Conservation (phyloP, 768 basidiomycete genomes). For the Auriscalpium vulgare region DNA sequence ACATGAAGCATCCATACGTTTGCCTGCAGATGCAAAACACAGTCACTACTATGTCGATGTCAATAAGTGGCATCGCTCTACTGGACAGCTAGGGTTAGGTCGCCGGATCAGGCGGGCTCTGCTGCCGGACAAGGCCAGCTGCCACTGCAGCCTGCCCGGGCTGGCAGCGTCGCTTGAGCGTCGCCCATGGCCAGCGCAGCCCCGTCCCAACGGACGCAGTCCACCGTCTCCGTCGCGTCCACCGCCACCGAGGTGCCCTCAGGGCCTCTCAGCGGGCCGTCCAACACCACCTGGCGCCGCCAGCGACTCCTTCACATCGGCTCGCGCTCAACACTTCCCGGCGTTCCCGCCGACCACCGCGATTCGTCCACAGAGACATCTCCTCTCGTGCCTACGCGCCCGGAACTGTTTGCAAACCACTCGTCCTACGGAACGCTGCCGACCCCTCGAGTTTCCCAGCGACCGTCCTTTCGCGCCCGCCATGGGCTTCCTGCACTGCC, state of each 20-base stretch:
- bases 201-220: too few species aligned
- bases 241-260: constrained; percentile 15
- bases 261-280: constrained; percentile 40
- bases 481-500: constrained; percentile 33
- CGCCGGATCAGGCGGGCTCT: too few species aligned
- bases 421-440: constrained; percentile 51
- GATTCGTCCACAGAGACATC: constrained; percentile 25
- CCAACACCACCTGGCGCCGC: constrained; percentile 52
- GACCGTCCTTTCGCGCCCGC: constrained; percentile 22
- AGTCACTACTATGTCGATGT: too few species aligned
- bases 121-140: too few species aligned
- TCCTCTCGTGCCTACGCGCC: constrained; percentile 21
- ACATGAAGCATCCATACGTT: too few species aligned
- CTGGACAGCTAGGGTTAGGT: too few species aligned
- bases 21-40: too few species aligned
- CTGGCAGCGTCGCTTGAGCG: too few species aligned
- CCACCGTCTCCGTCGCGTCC: background rate
- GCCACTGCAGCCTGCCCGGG: too few species aligned
- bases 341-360: constrained; percentile 8
- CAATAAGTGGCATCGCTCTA: too few species aligned
- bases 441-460: constrained; percentile 10
- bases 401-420: constrained; percentile 14
- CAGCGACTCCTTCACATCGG: constrained; percentile 54
- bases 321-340: constrained; percentile 3
- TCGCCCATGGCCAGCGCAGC: too few species aligned